Base-by-base conservation (phyloP, 805 yeast genomes). In the Metschnikowia vanudenii region DNA sequence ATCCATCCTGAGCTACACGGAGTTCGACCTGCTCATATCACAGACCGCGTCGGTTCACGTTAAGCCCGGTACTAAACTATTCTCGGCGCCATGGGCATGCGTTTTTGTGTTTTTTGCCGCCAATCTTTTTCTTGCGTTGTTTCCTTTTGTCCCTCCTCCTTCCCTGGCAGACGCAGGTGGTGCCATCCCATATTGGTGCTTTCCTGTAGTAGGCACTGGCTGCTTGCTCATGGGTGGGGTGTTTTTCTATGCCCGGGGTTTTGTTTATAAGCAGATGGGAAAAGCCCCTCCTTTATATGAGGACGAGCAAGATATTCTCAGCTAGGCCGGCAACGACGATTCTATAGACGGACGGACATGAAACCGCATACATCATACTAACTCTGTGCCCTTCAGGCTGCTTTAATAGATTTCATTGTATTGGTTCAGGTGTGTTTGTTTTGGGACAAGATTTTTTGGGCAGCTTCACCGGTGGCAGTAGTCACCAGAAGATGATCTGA, bases 71-170 rank as follows among this genome's bases (percentile, higher is more conserved):
- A 30, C 33, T 33, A 51, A 47, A 20, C 43, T 51, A 12, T 49
- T 64, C 34, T 54, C 65, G 10, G 63, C 71, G 1, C 75, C 74
- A 1, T 55, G 53, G 48, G 39, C 61, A 5, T 62, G 68, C 35
- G 58, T 69, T 12, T 11, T 53, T 1, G 46, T 78, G 1, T 81
- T 79, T 52, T 54, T 79, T 12, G 3, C 63, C 1, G 69, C 80
- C 6, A 79, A 80, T 51, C 10, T 78, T 3, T 77, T 78, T 45
- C 64, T 80, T 50, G 79, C 82, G 1, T 41, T 80, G 6, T 72
- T 80, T 46, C 85, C 85, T 3, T 80, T 80, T 59, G 63, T 80
- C 0, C 81, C 80, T 2, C 84, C 84, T 0, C 79, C 80, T 2
- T 56, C 62, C 19, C 47, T 55, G 1, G 64, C 63, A 19, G 58